Evolutionary conservation across 495 filamentous ascomycete genomes (phyloP).

Genomic region (Clavariopsis aquatica): DNA sequence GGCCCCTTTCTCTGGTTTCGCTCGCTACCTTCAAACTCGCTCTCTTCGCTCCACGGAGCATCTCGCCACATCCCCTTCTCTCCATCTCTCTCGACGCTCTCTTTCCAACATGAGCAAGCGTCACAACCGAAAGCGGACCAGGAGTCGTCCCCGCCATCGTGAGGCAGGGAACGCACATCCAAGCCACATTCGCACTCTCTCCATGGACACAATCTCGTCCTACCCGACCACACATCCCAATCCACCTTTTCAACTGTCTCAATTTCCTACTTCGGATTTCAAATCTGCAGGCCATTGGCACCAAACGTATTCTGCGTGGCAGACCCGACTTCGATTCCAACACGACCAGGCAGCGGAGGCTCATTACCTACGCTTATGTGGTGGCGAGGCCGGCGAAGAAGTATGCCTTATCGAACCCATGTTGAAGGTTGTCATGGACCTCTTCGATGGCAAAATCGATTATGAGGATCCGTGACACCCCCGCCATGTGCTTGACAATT

Average conservation of each 20-base stretch:
- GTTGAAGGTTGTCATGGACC: conserved; percentile 45
- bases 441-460: conserved; percentile 44
- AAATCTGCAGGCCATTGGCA: conserved; percentile 33
- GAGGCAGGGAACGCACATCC: conserved; percentile 31
- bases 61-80: conserved; percentile 11
- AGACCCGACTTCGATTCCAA: conserved; percentile 27
- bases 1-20: conserved; percentile 5
- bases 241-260: conserved; percentile 27
- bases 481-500: neutral
- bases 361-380: conserved; percentile 38
- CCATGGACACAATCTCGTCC: conserved; percentile 27
- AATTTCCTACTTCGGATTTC: conserved; percentile 17
- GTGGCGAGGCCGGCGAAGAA: conserved; percentile 41
- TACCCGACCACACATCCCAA: conserved; percentile 16
- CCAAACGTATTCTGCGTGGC: conserved; percentile 37
- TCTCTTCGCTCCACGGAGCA: neutral
- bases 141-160: conserved; percentile 43
- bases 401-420: conserved; percentile 42
- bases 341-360: conserved; percentile 28
- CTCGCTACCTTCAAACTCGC: conserved; percentile 7
- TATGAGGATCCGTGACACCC: conserved; percentile 42
- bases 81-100: conserved; percentile 19
- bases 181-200: conserved; percentile 26
- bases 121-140: conserved; percentile 43
- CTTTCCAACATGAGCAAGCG: conserved; percentile 39